Evolutionary conservation across 441 rosid species (phyloP), one percentile per base, ranked within the genome.

Genomic region (Capsella rubella): DNA sequence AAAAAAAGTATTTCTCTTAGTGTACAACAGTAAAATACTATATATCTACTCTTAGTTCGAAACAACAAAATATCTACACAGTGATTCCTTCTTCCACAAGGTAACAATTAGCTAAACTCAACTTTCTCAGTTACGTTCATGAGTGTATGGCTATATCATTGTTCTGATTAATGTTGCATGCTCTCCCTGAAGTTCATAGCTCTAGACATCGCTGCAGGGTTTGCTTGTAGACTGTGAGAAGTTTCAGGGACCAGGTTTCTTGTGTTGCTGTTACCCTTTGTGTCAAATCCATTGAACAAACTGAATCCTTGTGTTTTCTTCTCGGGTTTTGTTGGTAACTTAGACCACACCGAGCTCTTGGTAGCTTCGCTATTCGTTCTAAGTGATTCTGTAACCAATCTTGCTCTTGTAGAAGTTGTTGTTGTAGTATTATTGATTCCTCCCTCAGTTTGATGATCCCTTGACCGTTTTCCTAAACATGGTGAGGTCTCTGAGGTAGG

Each of bases 121-220:
- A 21, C 59, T 71, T 54, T 67, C 69, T 37, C 21, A 46, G 18
- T 21, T 21, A 21, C 25, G 25, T 54, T 29, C 39, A 42, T 67
- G 7, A 9, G 51, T 51, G 15, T 14, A 27, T 65, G 12, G 6
- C n/a, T 68, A 49, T 55, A 50, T 69, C 54, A 39, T 16, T 60
- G 52, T 21, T 60, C 14, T 74, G 21, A 42, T 72, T 80, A 69
- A 70, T 52, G 67, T 13, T 81, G 72, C 80, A 42, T 75, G 79
- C 66, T 86, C 87, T 86, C 89, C 1, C 75, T 85, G 82, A 88
- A 88, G 71, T 81, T 78, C 73, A 80, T 60, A 27, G 90, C 79
- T 52, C 90, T 82, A 71, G 73, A 84, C 78, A 85, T 57, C 47
- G 90, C 90, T 10, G 87, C 89, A 21, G 89, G 93, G 77, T 88